phyloP scores from a whole-genome alignment of 768 basidiomycete species.

The Ramaria sp. region DNA sequence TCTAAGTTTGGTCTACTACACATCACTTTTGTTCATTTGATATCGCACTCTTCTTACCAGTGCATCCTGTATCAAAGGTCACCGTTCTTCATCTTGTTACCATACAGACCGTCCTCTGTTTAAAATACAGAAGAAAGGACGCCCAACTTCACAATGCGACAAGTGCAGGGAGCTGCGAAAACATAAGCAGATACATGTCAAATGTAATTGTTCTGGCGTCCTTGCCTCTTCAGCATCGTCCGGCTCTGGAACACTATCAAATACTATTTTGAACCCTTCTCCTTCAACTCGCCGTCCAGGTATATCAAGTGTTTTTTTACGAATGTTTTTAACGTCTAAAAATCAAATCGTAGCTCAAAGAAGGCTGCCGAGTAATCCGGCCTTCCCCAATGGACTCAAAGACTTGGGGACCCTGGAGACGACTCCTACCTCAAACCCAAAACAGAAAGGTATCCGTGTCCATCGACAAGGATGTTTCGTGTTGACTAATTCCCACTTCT shows the following conservation, averaged over 20 bases:
- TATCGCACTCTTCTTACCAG: constrained; percentile 26
- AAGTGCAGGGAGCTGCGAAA: constrained; percentile 76
- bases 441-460: not conserved
- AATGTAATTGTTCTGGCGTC: constrained; percentile 50
- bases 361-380: constrained; percentile 60
- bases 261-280: not conserved
- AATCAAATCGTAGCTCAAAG: constrained; percentile 35
- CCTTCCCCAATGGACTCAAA: constrained; percentile 63
- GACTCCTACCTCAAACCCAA: not conserved
- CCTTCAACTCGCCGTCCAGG: not conserved
- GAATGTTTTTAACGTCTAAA: not conserved
- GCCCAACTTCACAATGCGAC: constrained; percentile 83
- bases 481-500: constrained; percentile 4
- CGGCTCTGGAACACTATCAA: not conserved
- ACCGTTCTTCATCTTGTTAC: constrained; percentile 79
- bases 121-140: constrained; percentile 88
- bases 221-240: not conserved
- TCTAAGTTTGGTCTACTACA: constrained; percentile 3
- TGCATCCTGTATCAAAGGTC: constrained; percentile 90
- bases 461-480: not conserved
- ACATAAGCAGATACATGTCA: constrained; percentile 71
- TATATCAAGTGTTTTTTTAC: not conserved
- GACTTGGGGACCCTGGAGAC: constrained; percentile 26
- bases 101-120: constrained; percentile 86
- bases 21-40: not conserved